Conservation (phyloP, 2,329 filamentous ascomycete species). For the Talaromyces funiculosus region DNA sequence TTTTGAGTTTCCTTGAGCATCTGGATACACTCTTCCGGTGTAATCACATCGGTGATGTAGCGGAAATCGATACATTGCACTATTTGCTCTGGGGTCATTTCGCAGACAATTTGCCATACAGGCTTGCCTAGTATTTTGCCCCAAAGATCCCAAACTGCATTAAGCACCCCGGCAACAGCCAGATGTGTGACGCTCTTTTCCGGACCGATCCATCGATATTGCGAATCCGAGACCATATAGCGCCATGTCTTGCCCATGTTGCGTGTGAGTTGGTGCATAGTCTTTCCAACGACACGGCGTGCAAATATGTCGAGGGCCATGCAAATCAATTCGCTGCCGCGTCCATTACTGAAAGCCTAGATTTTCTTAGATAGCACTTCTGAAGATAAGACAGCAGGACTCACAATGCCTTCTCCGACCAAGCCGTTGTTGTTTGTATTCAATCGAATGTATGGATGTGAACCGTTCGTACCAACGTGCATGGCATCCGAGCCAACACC, state of each 20-base stretch:
- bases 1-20: conserved; percentile 61
- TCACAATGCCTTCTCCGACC: background rate
- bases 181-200: conserved; percentile 93
- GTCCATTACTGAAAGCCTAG: conserved; percentile 46
- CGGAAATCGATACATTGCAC: conserved; percentile 86
- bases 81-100: conserved; percentile 83
- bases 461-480: conserved; percentile 11
- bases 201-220: conserved; percentile 87
- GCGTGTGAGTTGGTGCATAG: conserved; percentile 67
- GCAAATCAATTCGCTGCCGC: conserved; percentile 89
- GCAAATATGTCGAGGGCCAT: conserved; percentile 73
- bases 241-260: conserved; percentile 89
- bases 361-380: background rate
- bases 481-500: conserved; percentile 49
- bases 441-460: conserved; percentile 10
- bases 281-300: conserved; percentile 67
- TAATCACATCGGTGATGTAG: conserved; percentile 90
- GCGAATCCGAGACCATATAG: conserved; percentile 84
- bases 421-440: conserved; percentile 13
- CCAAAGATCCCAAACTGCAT: conserved; percentile 95
- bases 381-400: background rate
- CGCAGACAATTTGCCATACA: conserved; percentile 81
- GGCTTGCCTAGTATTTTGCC: conserved; percentile 79
- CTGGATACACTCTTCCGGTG: conserved; percentile 71
- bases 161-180: conserved; percentile 79